These are phyloP conservation scores for Annulohypoxylon nitens DNA, from an alignment of 495 filamentous ascomycete genomes.

Conservation along the genomic window DNA sequence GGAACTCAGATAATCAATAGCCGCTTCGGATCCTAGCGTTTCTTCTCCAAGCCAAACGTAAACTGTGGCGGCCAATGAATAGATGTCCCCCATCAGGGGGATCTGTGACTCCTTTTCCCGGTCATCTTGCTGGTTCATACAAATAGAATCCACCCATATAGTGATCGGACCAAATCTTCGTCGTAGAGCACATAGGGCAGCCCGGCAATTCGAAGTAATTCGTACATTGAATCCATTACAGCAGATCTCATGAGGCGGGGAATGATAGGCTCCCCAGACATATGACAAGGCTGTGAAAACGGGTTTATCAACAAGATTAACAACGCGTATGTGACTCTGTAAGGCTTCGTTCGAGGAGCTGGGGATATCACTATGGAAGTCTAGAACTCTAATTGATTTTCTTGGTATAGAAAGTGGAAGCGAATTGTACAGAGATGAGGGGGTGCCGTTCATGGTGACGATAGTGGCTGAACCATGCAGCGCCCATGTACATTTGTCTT, in stretches of 20 bases:
- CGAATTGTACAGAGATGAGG: neutral
- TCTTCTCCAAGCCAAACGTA: constrained; percentile 14
- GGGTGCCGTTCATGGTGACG: neutral
- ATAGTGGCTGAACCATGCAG: constrained; percentile 2
- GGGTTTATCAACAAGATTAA: constrained; percentile 10
- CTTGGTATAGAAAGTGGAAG: neutral
- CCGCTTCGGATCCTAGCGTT: neutral
- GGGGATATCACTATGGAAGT: neutral
- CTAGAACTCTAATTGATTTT: constrained; percentile 8
- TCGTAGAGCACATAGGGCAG: neutral
- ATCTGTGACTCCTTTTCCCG: constrained; percentile 1
- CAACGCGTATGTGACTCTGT: constrained; percentile 2
- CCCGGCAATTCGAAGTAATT: constrained; percentile 6
- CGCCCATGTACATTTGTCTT: neutral
- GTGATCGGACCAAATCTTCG: constrained; percentile 4
- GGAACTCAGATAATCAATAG: neutral
- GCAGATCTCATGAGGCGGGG: constrained; percentile 1
- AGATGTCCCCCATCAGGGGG: constrained; percentile 4
- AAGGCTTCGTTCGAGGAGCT: neutral
- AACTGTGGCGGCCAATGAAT: constrained; percentile 4
- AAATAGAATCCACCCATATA: constrained; percentile 13
- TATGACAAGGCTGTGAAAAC: constrained; percentile 11
- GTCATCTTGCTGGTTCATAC: constrained; percentile 12
- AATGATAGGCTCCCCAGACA: neutral
- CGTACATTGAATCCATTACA: neutral